Evolutionary conservation across 129 eudicot genomes (phyloP).

Genomic region (Glebionis coronaria): DNA sequence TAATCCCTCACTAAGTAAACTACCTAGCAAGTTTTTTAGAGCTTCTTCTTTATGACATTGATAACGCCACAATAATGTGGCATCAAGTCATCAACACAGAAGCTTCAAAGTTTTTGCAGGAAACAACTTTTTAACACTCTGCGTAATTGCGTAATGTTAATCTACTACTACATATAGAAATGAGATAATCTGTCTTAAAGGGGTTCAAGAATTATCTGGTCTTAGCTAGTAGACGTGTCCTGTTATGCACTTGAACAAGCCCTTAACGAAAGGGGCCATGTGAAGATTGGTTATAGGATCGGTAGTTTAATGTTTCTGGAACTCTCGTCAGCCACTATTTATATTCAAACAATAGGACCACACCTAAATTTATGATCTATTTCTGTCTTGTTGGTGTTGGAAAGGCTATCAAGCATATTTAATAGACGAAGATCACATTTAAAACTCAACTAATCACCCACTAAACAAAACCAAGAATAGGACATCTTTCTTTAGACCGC

Average conservation of each 20-base stretch:
- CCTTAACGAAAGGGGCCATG: too few relatives aligned
- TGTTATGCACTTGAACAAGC: background rate
- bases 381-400: slow-evolving; percentile 14
- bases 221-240: background rate
- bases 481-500: slow-evolving; percentile 33
- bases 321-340: slow-evolving; percentile 25
- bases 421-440: slow-evolving; percentile 19
- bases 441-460: slow-evolving; percentile 30
- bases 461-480: slow-evolving; percentile 29
- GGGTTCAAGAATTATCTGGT: background rate
- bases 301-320: slow-evolving; percentile 22
- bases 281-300: too few relatives aligned
- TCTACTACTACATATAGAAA: background rate
- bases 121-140: too few relatives aligned
- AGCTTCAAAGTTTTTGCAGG: too few relatives aligned
- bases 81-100: too few relatives aligned
- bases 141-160: too few relatives aligned
- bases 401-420: slow-evolving; percentile 16
- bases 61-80: too few relatives aligned
- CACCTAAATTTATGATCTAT: slow-evolving; percentile 14
- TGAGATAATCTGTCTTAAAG: background rate
- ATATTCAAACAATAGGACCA: slow-evolving; percentile 30
- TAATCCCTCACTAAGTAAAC: too few relatives aligned
- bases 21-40: too few relatives aligned
- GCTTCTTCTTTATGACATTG: too few relatives aligned